Evolutionary conservation across 768 basidiomycete genomes (phyloP).

Genomic region (Filobasidium floriforme): DNA sequence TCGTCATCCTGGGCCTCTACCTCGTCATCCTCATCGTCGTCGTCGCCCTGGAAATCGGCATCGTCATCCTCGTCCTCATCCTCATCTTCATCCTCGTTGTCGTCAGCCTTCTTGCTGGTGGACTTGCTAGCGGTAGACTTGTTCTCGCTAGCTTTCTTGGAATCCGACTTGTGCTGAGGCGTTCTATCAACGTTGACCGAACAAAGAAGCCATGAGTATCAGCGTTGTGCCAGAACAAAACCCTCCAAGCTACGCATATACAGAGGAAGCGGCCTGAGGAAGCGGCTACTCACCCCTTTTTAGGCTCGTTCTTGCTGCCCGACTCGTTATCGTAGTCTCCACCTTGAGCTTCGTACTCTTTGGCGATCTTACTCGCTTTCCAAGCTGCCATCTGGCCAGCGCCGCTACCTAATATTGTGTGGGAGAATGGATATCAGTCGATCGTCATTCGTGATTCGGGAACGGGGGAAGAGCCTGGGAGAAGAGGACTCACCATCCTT

Average conservation of each 20-base stretch:
- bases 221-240: no score
- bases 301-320: constrained; percentile 43
- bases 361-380: constrained; percentile 40
- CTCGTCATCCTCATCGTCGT: constrained; percentile 8
- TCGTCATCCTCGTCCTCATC: constrained; percentile 14
- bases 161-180: constrained; percentile 34
- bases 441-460: neutral
- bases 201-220: neutral
- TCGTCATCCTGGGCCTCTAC: constrained; percentile 3
- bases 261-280: neutral
- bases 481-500: constrained; percentile 31
- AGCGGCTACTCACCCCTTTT: constrained; percentile 25
- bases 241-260: no score
- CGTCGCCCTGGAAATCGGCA: constrained; percentile 2
- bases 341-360: constrained; percentile 41
- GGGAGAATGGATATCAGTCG: neutral
- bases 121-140: constrained; percentile 11
- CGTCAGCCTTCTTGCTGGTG: constrained; percentile 21
- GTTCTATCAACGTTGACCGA: constrained; percentile 17
- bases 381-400: constrained; percentile 42
- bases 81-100: neutral
- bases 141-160: constrained; percentile 10
- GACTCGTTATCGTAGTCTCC: constrained; percentile 38
- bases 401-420: constrained; percentile 27
- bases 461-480: neutral